Base-by-base conservation (phyloP, 345 rosid genomes). In the Citrus trifoliata region DNA sequence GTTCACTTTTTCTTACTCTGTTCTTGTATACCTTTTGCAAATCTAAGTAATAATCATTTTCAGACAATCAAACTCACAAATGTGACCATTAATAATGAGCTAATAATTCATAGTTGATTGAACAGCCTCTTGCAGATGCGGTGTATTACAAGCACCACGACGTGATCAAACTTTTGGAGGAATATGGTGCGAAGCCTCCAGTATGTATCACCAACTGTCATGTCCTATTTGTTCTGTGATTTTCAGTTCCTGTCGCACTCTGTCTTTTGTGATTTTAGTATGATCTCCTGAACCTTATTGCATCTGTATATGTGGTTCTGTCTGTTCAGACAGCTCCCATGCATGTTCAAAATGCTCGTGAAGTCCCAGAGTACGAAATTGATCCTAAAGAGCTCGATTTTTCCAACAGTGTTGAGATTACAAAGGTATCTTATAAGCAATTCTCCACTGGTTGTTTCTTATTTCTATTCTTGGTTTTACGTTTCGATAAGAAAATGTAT, bases 51-150 rank as follows among this genome's bases (percentile, higher is more conserved):
- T 58, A 2, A 12, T 30, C 6, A 0, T 2, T 53, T 30, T 12
- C 18, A 46, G 13, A 46, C 51, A 46, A 46, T 46, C 25, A 30
- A 53, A 53, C 16, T 30, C 61, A 9, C 18, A 3, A 51, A 71
- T 10, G 21, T 51, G 14, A 8, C 21, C 48, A 12, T 10, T 55
- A 40, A 62, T 12, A 46, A 40, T 38, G 85, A 76, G 78, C 53
- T 33, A 80, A 76, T 76, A 55, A 28, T 68, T 83, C 38, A 46
- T 72, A 73, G 58, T 82, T 83, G 74, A 48, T 81, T 81, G 32
- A 63, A 73, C 92, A 93, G 98, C 98, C 96, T 83, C 95, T 93
- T 75, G 94, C 95, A 55, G 96, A 93, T 84, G 98, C 95, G 1
- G 83, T 88, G 64, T 88, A 89, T 84, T 92, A 92, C 86, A 88